Evolutionary conservation across 1,139 yeast species (phyloP), one percentile per base, ranked within the genome.

Genomic region (Casaregolazyma lundiana): DNA sequence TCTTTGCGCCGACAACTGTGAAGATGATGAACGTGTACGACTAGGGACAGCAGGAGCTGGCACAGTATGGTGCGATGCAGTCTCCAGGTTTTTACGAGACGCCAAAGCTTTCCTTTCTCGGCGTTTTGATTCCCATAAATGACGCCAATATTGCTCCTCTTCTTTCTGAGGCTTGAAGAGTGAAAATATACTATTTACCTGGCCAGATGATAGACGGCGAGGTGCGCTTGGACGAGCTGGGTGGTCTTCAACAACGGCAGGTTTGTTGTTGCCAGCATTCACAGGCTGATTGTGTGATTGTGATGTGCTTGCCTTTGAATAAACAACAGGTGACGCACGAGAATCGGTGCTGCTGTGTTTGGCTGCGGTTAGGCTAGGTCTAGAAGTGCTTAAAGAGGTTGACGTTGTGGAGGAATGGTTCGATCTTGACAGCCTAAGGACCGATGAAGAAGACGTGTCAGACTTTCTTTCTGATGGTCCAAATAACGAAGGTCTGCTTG

Each of bases 181-280:
- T 35, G 50, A 51, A 35, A 53, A 51, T 13, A 60, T 50, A 41
- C 53, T 53, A 41, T 57, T 53, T 17, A 60, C 49, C 42, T 48
- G 51, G 32, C 54, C 62, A 11, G 57, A 48, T 8, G 61, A 56
- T 13, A 58, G 51, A 21, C 50, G 36, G 41, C 36, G 32, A 26
- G 32, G 5, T n/a, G 32, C 32, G 11, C 32, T 26, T 26, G 32
- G 32, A 19, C 44, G 30, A 43, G 24, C 38, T 4, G 13, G 38
- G 11, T 21, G 38, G 17, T 19, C 24, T 6, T 35, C 38, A 35
- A 6, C 11, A 19, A 18, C 24, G 5, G 6, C 21, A 18, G 38
- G n/a, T 8, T 8, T 17, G 4, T n/a, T n/a, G n/a, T n/a, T n/a
- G n/a, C n/a, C n/a, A n/a, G n/a, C n/a, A n/a, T n/a, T n/a, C n/a